Evolutionary conservation across 2,329 filamentous ascomycete species (phyloP).

Genomic region (Neofusicoccum kwambonambiense): DNA sequence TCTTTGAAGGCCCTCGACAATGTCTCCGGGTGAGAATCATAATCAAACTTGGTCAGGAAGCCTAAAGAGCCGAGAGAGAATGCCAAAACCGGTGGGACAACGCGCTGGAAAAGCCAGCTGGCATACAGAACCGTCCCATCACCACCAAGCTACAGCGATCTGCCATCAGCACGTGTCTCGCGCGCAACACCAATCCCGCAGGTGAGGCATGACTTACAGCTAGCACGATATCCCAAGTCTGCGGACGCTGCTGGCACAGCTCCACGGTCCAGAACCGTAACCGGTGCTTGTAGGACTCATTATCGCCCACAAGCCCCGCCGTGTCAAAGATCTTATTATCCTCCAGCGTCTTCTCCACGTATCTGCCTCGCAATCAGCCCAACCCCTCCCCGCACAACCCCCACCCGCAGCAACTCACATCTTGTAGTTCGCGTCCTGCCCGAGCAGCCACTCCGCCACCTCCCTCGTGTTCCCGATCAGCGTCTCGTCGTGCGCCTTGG

Average conservation of each 20-base stretch:
- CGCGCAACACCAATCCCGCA: neutral
- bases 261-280: slow-evolving; percentile 81
- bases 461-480: slow-evolving; percentile 76
- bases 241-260: slow-evolving; percentile 74
- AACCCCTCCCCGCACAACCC: neutral
- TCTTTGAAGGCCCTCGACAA: slow-evolving; percentile 72
- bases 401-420: slow-evolving; percentile 54
- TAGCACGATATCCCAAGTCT: slow-evolving; percentile 90
- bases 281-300: slow-evolving; percentile 55
- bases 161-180: neutral
- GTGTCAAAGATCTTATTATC: slow-evolving; percentile 72
- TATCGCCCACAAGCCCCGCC: slow-evolving; percentile 64
- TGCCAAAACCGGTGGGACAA: slow-evolving; percentile 89
- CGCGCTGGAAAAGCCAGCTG: slow-evolving; percentile 93
- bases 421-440: slow-evolving; percentile 67
- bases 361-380: slow-evolving; percentile 32
- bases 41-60: slow-evolving; percentile 96
- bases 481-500: slow-evolving; percentile 84
- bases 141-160: slow-evolving; percentile 62
- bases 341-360: slow-evolving; percentile 74
- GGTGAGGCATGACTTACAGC: slow-evolving; percentile 51
- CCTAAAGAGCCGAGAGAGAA: slow-evolving; percentile 90
- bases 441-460: slow-evolving; percentile 76
- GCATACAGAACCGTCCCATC: slow-evolving; percentile 97
- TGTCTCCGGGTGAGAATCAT: slow-evolving; percentile 67